Percentiles rank a stretch among this genome's conserved stretches.
Evolutionary conservation across 2,329 filamentous ascomycete genomes (phyloP).

Genomic region (Cadophora gregata): DNA sequence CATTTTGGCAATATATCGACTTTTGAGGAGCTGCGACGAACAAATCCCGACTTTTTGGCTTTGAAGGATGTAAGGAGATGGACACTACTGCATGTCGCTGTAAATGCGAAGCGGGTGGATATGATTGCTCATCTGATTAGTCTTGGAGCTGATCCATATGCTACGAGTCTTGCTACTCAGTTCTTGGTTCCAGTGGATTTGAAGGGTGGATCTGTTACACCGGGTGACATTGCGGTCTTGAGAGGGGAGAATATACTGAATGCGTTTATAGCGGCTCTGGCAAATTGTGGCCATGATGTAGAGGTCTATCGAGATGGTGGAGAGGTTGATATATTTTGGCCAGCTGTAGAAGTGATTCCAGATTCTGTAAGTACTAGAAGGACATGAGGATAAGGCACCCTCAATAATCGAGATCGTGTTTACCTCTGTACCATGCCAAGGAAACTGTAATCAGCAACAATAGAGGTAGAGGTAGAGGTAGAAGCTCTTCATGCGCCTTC

Average conservation of each 20-base stretch:
- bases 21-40: slow-evolving; percentile 6
- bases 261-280: background rate
- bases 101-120: background rate
- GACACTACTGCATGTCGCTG: slow-evolving; percentile 18
- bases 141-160: slow-evolving; percentile 19
- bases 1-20: background rate
- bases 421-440: background rate
- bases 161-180: background rate
- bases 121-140: slow-evolving; percentile 11
- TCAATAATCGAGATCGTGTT: background rate
- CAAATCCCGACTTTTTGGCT: background rate
- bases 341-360: background rate
- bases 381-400: too few species aligned
- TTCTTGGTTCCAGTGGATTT: slow-evolving; percentile 2
- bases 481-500: too few species aligned
- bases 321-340: background rate
- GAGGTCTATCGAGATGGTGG: background rate
- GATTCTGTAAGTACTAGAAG: too few species aligned
- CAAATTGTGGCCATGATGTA: background rate
- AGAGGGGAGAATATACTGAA: background rate
- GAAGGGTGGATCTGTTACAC: slow-evolving; percentile 6
- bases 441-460: too few species aligned
- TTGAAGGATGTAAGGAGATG: slow-evolving; percentile 8
- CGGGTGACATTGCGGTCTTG: slow-evolving; percentile 4
- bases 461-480: too few species aligned